Base-by-base conservation (phyloP, 1,284 basidiomycete species). In the Leccinum solheimii region DNA sequence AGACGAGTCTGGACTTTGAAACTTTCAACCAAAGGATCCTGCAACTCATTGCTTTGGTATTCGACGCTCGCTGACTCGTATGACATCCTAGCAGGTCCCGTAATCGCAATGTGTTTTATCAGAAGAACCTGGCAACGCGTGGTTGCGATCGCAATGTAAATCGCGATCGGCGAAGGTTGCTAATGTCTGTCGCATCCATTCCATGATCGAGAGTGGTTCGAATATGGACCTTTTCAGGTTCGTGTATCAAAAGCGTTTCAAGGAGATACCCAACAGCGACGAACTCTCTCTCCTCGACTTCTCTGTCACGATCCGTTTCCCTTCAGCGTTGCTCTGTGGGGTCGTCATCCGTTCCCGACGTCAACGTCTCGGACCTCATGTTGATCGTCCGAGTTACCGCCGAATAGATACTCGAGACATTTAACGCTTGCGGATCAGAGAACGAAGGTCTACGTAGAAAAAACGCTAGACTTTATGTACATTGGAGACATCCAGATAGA, bases 121-220 rank as follows among this genome's bases (percentile, higher is more conserved):
- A 43, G 83, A 3, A 87, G 89, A 67, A 90, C 87, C 1, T 32
- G 30, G 4, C 88, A 89, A 69, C 81, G 87, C 5, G 88, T 87
- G 1, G 80, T 86, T 1, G 84, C 83, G 0, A 79, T 86, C 3
- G 87, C 86, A 1, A 82, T 87, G 80, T 86, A 88, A 70, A 88
- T 91, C 61, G 82, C 81, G 14, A 81, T 89, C 11, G 87, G 87
- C 7, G 43, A 86, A 90, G 67, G 75, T 85, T 50, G 88, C 90
- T 61, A 79, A 82, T 27, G 83, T 82, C 34, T 81, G 5, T 6
- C 30, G 30, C 4, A 83, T 30, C 83, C 84, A 3, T 78, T 74
- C 52, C 78, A 85, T 38, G 6, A 45, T 45, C 43, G 19, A 45
- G 43, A 45, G 43, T 21, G 43, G 19, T 21, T 3, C 11, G 43